Evolutionary conservation across 805 yeast genomes (phyloP), one percentile per base, ranked within the genome.

Genomic region (Pichia cabralensis): DNA sequence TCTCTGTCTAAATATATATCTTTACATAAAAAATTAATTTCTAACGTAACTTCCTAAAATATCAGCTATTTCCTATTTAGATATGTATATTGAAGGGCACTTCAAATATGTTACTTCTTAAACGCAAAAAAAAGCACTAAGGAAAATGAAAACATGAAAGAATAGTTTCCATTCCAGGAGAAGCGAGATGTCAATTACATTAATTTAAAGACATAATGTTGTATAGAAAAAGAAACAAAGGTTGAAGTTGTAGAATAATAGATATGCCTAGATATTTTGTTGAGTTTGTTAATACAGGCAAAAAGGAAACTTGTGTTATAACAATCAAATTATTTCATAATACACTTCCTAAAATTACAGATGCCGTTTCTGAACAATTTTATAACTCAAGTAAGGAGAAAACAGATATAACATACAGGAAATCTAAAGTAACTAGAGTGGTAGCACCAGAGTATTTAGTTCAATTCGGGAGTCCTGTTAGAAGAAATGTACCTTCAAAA

Each of bases 381-480:
- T 16, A 28, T 12, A 26, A 14, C 8, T 22, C 26, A 11, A n/a
- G n/a, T n/a, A n/a, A n/a, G n/a, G 23, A 15, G 11, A 6, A 8
- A 2, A 25, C 21, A 2, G 13, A 13, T n/a, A 3, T 28, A 6
- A 22, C 30, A 21, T 53, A 43, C 29, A 41, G 43, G 26, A 40
- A 44, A 13, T 33, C 53, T 2, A 6, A 18, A 11, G 34, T 54
- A 3, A 42, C 57, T 2, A 39, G 57, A 25, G 35, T 54, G 6
- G 36, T 53, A 22, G 42, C 55, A 7, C 58, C 59, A 4, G 58
- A 54, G 32, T 53, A 43, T 35, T 36, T 54, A 4, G 31, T 53
- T 2, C 58, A 53, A 31, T 39, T 39, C 17, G 57, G 58, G 8
- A 28, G 31, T 12, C 36, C 51, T 1, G 30, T 31, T 1, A 33